Percentiles rank a stretch among this genome's conserved stretches.
phyloP scores from a whole-genome alignment of 108 stramenopile species.

The Cyclotella atomus region DNA sequence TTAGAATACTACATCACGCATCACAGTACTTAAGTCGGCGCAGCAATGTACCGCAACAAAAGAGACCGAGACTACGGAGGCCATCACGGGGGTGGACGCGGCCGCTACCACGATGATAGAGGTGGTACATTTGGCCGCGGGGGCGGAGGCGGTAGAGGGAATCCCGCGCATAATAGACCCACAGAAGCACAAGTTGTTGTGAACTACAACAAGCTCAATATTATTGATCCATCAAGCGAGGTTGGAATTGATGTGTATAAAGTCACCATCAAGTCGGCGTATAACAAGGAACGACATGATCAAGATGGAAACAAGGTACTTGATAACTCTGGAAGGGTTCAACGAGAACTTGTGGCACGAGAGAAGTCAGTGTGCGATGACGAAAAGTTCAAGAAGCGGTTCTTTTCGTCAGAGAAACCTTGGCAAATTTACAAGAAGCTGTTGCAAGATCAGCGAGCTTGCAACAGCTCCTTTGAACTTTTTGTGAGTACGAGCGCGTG shows the following conservation, averaged over 20 bases:
- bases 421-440: slow-evolving; percentile 19
- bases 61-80: not conserved
- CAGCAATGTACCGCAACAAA: no score
- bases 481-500: no score
- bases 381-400: slow-evolving; percentile 9
- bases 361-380: not conserved
- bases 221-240: slow-evolving; percentile 1
- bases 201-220: slow-evolving; percentile 1
- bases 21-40: no score
- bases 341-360: not conserved
- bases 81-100: not conserved
- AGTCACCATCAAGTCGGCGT: slow-evolving; percentile 3
- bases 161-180: not conserved
- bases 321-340: not conserved
- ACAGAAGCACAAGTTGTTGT: slow-evolving; percentile 10
- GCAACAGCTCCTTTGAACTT: not conserved
- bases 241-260: not conserved
- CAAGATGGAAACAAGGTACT: not conserved
- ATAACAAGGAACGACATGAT: not conserved
- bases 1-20: no score
- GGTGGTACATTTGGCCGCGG: not conserved
- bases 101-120: not conserved
- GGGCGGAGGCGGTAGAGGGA: not conserved
- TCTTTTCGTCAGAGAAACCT: slow-evolving; percentile 2
- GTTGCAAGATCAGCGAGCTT: not conserved